Evolutionary conservation across 345 rosid genomes (phyloP).

Genomic region (Excoecaria agallocha): DNA sequence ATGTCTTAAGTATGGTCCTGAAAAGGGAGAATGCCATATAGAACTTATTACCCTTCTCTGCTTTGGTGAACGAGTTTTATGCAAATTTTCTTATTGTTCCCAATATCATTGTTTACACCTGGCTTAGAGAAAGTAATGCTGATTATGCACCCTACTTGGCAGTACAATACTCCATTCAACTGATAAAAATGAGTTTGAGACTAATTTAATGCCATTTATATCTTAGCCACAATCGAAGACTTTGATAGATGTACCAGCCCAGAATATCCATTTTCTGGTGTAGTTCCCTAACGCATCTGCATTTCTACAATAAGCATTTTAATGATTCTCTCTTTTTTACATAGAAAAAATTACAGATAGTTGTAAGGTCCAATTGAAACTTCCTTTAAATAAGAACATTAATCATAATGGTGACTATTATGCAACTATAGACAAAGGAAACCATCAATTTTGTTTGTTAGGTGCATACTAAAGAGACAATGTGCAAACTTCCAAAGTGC

Average conservation of each 20-base stretch:
- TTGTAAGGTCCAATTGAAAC: not conserved
- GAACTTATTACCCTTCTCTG: not conserved
- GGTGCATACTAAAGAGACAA: not conserved
- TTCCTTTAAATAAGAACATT: not conserved
- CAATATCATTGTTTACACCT: not conserved
- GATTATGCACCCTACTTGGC: not conserved
- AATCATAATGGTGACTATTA: not conserved
- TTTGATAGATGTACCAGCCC: not conserved
- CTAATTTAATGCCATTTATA: not conserved
- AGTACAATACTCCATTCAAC: not conserved
- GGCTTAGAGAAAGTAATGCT: not conserved
- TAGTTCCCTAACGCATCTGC: not conserved
- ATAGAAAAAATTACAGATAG: not conserved
- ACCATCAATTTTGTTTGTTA: not conserved
- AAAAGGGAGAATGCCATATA: not conserved
- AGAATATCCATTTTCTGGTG: not conserved
- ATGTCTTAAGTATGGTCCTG: not conserved
- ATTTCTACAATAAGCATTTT: not conserved
- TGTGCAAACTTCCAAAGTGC: not conserved
- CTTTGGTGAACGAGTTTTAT: not conserved
- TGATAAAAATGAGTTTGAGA: not conserved
- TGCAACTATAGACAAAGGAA: not conserved
- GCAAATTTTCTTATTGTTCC: not conserved
- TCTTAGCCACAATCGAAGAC: not conserved
- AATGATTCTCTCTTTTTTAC: not conserved